Evolutionary conservation across 164 flowering plant genomes (phyloP), one percentile per base, ranked within the genome.

Genomic region (Tetracentron sinense): DNA sequence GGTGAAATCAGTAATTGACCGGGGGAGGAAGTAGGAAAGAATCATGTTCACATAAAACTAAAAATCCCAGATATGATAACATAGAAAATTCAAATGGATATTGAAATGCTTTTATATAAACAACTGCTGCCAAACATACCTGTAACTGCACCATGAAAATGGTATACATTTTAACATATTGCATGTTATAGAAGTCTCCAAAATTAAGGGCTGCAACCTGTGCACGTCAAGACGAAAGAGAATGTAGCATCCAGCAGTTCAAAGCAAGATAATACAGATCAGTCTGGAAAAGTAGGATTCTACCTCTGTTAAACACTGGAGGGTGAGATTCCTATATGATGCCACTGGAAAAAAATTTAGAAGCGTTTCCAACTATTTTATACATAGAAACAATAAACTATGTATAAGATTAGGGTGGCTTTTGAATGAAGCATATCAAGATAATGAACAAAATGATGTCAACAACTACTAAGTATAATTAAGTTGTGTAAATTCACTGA

Each of bases 231-330:
- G 16, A 56, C 15, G 46, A 23, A 25, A 22, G 54, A 27, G n/a
- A 56, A 25, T 12, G 22, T 27, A 31, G 20, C 35, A 23, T 16
- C 21, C 30, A 54, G 61, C 20, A 50, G 26, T 56, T 25, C 22
- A 6, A 62, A 53, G 54, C 33, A 65, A 54, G 57, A 53, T 6
- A 61, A 14, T 19, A 46, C 38, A 33, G 38, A 33, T 33, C 4
- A 4, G 6, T 33, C 38, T 33, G 38, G 6, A 33, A 33, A 4
- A 44, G 47, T 11, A 48, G 3, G 11, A 19, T n/a, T 42, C 29
- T 69, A 89, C 99, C 96, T 94, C 99, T 17, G 96, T 87, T 53
- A 94, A 79, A 72, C 97, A 91, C 63, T 94, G 96, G 21, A 94
- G 92, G 16, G 97, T 85, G 30, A 94, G 93, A 75, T 94, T 94